phyloP scores from a whole-genome alignment of 139 green algal genomes.

The Dunaliella primolecta region DNA sequence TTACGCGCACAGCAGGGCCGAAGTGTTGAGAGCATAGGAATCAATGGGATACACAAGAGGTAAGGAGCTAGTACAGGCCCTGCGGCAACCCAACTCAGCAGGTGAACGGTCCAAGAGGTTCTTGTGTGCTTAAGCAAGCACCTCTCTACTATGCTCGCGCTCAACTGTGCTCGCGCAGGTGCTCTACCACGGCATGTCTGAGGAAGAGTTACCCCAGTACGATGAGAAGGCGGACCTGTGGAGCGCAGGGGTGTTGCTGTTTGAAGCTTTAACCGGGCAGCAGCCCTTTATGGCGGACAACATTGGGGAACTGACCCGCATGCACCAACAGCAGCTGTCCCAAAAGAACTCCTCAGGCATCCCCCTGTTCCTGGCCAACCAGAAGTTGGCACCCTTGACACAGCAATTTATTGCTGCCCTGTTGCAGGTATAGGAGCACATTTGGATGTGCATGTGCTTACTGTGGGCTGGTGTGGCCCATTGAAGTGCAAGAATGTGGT shows the following conservation, averaged over 20 bases:
- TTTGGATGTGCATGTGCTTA: slow-evolving; percentile 1
- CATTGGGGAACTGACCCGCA: slow-evolving; percentile 26
- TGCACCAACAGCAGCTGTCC: slow-evolving; percentile 9
- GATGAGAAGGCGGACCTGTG: slow-evolving; percentile 64
- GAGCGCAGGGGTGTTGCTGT: slow-evolving; percentile 49
- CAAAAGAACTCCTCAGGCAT: background rate
- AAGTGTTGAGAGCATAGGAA: too few species aligned
- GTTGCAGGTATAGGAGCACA: too few species aligned
- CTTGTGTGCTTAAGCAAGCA: too few species aligned
- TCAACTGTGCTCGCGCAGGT: slow-evolving; percentile 27
- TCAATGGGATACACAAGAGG: background rate
- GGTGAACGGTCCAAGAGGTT: too few species aligned
- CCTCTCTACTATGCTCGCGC: too few species aligned
- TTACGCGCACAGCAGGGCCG: too few species aligned
- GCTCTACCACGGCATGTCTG: slow-evolving; percentile 52
- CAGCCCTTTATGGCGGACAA: slow-evolving; percentile 60
- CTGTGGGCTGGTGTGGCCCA: too few species aligned
- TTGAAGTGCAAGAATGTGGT: too few species aligned
- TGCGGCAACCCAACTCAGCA: too few species aligned
- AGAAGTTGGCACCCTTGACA: background rate
- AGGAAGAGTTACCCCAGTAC: slow-evolving; percentile 63
- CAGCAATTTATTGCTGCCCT: background rate
- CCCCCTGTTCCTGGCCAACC: slow-evolving; percentile 19
- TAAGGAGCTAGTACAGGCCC: background rate
- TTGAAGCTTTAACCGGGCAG: slow-evolving; percentile 53